These are phyloP conservation scores for Xylaria arbuscula DNA, from an alignment of 2,329 filamentous ascomycete genomes.

Conservation along the genomic window DNA sequence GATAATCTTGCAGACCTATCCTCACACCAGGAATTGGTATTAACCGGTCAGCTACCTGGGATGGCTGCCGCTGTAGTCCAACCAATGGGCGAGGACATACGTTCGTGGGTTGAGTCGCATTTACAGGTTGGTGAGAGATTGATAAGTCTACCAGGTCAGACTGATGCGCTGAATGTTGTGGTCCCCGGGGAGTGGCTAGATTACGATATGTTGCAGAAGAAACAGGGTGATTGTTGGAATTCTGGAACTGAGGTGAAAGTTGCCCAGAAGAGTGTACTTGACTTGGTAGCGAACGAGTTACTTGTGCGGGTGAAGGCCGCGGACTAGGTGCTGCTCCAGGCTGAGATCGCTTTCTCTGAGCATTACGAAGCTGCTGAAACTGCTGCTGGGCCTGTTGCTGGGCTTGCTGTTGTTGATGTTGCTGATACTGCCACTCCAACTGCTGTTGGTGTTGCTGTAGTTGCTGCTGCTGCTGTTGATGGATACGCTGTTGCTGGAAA, in stretches of 20 bases:
- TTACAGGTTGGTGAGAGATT: conserved; percentile 15
- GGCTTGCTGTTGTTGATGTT: conserved; percentile 6
- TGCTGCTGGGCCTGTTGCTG: conserved; percentile 23
- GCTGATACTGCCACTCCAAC: conserved; percentile 22
- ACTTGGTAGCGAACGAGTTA: background rate
- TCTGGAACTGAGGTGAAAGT: conserved; percentile 27
- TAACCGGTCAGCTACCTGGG: conserved; percentile 35
- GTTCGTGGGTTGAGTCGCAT: conserved; percentile 20
- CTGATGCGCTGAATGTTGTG: conserved; percentile 1
- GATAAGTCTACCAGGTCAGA: conserved; percentile 1
- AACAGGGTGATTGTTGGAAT: conserved; percentile 6
- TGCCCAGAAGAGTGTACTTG: conserved; percentile 6
- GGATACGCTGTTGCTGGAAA: conserved; percentile 5
- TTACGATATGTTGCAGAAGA: conserved; percentile 2
- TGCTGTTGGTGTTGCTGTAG: conserved; percentile 24
- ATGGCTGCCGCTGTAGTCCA: conserved; percentile 12
- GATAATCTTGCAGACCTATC: conserved; percentile 52
- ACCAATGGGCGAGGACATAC: conserved; percentile 9
- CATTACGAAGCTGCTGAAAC: conserved; percentile 23
- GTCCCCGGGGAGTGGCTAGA: background rate
- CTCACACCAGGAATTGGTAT: conserved; percentile 40
- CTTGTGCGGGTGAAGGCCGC: conserved; percentile 25
- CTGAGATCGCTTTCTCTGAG: conserved; percentile 26
- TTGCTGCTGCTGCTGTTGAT: conserved; percentile 17
- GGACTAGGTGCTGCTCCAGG: conserved; percentile 23